A percentile compares a stretch with the other conserved stretches of the same genome.
Evolutionary conservation across 1,139 yeast species (phyloP).

Genomic region (Hansenula lynferdii): DNA sequence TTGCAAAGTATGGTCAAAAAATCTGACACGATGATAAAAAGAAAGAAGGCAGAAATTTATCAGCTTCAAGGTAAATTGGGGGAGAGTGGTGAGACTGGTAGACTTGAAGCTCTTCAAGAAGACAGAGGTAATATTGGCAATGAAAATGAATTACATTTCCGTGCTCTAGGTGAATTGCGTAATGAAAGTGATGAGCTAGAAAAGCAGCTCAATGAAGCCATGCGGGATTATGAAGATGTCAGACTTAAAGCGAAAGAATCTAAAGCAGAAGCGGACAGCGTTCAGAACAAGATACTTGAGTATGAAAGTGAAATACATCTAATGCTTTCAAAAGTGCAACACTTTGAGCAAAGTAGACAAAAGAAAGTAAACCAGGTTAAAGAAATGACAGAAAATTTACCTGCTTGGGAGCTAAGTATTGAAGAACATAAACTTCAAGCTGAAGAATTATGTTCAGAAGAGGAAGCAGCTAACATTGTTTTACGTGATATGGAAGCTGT

Average conservation of each 20-base stretch:
- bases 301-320: conserved; percentile 22
- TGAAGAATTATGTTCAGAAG: conserved; percentile 28
- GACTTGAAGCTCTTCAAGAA: conserved; percentile 27
- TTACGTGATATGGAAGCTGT: conserved; percentile 30
- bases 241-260: conserved; percentile 14
- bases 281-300: conserved; percentile 21
- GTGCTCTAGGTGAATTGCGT: conserved; percentile 24
- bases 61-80: conserved; percentile 24
- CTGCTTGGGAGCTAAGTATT: conserved; percentile 25
- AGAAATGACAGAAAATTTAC: conserved; percentile 26
- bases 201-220: conserved; percentile 19
- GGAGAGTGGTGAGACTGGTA: conserved; percentile 36
- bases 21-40: conserved; percentile 1
- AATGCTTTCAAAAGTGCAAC: conserved; percentile 11
- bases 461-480: conserved; percentile 26
- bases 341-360: conserved; percentile 12
- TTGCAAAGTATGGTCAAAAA: too few species aligned
- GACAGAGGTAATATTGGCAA: conserved; percentile 24
- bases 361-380: conserved; percentile 19
- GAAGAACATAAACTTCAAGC: conserved; percentile 30
- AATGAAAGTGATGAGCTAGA: conserved; percentile 19
- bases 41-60: conserved; percentile 15
- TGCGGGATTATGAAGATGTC: conserved; percentile 18
- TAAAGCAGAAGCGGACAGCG: conserved; percentile 14
- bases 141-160: conserved; percentile 22